phyloP scores from a whole-genome alignment of 148 eudicot genomes.

The Arbutus unedo region DNA sequence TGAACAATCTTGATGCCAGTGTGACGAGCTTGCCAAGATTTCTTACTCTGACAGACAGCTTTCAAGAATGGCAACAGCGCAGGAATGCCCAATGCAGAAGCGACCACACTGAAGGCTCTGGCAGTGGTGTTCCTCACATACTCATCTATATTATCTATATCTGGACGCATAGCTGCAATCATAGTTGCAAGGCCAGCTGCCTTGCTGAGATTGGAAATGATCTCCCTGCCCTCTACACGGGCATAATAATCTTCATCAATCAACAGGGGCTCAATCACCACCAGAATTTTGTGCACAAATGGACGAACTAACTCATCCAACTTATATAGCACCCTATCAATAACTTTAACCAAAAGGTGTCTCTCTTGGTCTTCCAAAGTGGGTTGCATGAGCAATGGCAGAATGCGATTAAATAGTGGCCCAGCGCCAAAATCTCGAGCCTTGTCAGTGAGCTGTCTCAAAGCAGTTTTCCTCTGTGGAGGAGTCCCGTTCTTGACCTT shows the following conservation, averaged over 20 bases:
- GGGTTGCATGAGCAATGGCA: constrained; percentile 97
- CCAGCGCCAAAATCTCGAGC: constrained; percentile 97
- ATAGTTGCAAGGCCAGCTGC: constrained; percentile 98
- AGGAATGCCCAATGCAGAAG: constrained; percentile 97
- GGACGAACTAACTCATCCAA: constrained; percentile 95
- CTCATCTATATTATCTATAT: constrained; percentile 95
- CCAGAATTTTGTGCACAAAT: constrained; percentile 89
- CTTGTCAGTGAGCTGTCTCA: constrained; percentile 92
- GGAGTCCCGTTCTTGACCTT: constrained; percentile 98
- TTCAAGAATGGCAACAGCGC: constrained; percentile 87
- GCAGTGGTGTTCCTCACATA: constrained; percentile 97
- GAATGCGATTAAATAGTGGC: constrained; percentile 74
- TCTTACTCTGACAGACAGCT: constrained; percentile 99
- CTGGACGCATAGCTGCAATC: constrained; percentile 99
- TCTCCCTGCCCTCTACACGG: constrained; percentile 96
- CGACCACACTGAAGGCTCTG: constrained; percentile 98
- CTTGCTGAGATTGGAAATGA: constrained; percentile 92
- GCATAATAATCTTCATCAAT: constrained; percentile 98
- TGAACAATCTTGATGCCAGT: constrained; percentile 97
- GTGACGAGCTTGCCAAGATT: constrained; percentile 99
- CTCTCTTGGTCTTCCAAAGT: constrained; percentile 95
- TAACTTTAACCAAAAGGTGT: constrained; percentile 92
- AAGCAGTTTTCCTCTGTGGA: constrained; percentile 93
- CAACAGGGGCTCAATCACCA: constrained; percentile 88
- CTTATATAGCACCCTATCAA: constrained; percentile 89